phyloP scores from a whole-genome alignment of 2,329 filamentous ascomycete species.

The Aureobasidium zeae region DNA sequence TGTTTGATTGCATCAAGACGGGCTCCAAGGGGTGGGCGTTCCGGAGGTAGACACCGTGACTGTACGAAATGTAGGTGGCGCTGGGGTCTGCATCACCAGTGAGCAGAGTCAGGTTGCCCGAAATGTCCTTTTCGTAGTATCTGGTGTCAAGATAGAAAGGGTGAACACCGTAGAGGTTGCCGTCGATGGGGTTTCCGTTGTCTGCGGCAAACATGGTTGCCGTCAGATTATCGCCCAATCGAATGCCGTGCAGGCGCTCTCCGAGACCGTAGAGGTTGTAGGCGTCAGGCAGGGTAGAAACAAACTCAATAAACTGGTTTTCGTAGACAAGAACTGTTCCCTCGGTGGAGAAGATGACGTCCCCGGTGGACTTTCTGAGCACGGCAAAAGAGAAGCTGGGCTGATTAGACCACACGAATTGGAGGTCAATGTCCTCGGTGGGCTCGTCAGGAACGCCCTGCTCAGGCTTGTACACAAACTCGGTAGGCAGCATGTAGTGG shows the following conservation, averaged over 20 bases:
- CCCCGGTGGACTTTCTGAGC: slow-evolving; percentile 49
- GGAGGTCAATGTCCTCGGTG: slow-evolving; percentile 39
- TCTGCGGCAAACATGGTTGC: slow-evolving; percentile 61
- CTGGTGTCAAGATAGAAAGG: slow-evolving; percentile 73
- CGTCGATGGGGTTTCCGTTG: slow-evolving; percentile 53
- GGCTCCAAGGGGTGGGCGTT: slow-evolving; percentile 71
- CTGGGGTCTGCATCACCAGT: slow-evolving; percentile 44
- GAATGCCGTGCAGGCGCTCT: slow-evolving; percentile 61
- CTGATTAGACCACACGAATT: slow-evolving; percentile 48
- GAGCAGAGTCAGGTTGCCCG: slow-evolving; percentile 44
- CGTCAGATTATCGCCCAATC: slow-evolving; percentile 64
- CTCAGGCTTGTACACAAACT: slow-evolving; percentile 51
- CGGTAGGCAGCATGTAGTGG: slow-evolving; percentile 54
- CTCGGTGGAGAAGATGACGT: slow-evolving; percentile 59
- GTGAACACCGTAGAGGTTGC: slow-evolving; percentile 67
- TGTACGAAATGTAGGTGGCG: slow-evolving; percentile 53
- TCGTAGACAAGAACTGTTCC: slow-evolving; percentile 61
- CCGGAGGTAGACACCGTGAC: slow-evolving; percentile 68
- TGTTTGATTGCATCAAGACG: slow-evolving; percentile 50
- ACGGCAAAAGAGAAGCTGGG: slow-evolving; percentile 50
- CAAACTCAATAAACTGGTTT: slow-evolving; percentile 69
- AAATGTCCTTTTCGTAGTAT: slow-evolving; percentile 53
- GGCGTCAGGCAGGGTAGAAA: slow-evolving; percentile 54
- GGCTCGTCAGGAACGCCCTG: slow-evolving; percentile 32
- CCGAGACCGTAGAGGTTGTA: slow-evolving; percentile 71